Percentiles rank a stretch among this genome's conserved stretches.
These are phyloP conservation scores for Peronospora belbahrii DNA, from an alignment of 352 stramenopile species.

Conservation along the genomic window DNA sequence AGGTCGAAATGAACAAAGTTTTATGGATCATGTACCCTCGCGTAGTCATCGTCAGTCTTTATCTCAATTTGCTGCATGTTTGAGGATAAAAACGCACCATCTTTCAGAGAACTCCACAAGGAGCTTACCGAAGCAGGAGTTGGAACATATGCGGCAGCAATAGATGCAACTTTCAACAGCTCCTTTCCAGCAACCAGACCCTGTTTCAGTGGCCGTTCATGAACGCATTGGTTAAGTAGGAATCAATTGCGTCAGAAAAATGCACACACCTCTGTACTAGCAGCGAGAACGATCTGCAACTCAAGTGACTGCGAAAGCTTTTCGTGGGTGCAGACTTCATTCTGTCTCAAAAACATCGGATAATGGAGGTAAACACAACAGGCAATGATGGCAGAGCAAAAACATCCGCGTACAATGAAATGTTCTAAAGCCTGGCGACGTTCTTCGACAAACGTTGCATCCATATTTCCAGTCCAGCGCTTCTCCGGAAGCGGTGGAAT, in stretches of 20 bases:
- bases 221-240: neutral
- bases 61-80: constrained; percentile 83
- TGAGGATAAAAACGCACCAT: constrained; percentile 66
- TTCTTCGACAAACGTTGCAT: constrained; percentile 86
- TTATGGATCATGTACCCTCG: constrained; percentile 29
- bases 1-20: neutral
- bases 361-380: neutral
- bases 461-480: constrained; percentile 84
- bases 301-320: constrained; percentile 80
- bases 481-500: constrained; percentile 86
- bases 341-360: constrained; percentile 30
- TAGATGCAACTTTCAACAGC: constrained; percentile 66
- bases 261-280: constrained; percentile 60
- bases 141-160: constrained; percentile 67
- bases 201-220: constrained; percentile 17
- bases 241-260: neutral
- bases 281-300: constrained; percentile 76
- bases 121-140: constrained; percentile 67
- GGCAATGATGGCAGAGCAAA: neutral
- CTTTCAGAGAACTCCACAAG: constrained; percentile 77
- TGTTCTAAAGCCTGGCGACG: constrained; percentile 79
- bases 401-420: constrained; percentile 56
- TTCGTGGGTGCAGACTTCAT: constrained; percentile 79
- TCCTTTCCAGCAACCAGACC: constrained; percentile 79
- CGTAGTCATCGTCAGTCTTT: constrained; percentile 82